Conservation (phyloP, 2,329 filamentous ascomycete genomes). For the Verticillium longisporum region DNA sequence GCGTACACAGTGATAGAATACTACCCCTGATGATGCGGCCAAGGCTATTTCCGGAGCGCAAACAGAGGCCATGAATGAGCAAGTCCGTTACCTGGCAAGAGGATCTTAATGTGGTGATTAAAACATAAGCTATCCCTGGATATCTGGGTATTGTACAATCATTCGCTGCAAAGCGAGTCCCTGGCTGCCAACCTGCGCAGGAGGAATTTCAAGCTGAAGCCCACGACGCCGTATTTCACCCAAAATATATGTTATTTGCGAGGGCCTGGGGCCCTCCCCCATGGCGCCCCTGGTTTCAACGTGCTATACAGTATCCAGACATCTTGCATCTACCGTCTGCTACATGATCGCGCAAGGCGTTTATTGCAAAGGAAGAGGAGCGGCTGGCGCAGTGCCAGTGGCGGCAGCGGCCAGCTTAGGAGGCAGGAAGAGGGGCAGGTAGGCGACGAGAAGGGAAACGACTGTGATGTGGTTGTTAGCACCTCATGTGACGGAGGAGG, state of each 20-base stretch:
- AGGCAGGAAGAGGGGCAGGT: constrained; percentile 44
- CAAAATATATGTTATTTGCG: neutral
- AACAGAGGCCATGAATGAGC: too few relatives aligned
- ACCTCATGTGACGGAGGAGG: neutral
- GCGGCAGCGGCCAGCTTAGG: constrained; percentile 21
- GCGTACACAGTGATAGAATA: too few relatives aligned
- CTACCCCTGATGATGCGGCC: too few relatives aligned
- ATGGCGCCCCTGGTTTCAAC: too few relatives aligned
- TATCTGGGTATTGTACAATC: neutral
- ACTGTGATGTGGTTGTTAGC: constrained; percentile 29
- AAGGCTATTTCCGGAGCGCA: too few relatives aligned
- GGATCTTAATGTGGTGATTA: neutral
- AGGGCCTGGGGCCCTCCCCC: too few relatives aligned
- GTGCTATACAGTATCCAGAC: neutral
- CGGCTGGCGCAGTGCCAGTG: constrained; percentile 24
- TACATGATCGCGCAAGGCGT: neutral
- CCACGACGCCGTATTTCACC: neutral
- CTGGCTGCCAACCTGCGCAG: neutral
- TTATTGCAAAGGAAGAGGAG: constrained; percentile 19
- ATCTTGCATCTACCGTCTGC: neutral
- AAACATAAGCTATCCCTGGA: neutral
- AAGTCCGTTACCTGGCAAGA: too few relatives aligned
- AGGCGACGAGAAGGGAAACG: constrained; percentile 50
- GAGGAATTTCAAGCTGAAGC: neutral
- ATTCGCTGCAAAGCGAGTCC: neutral